These are phyloP conservation scores for Chytriomyces hyalinus DNA, from an alignment of 192 early-diverging fungal genomes.

Conservation along the genomic window DNA sequence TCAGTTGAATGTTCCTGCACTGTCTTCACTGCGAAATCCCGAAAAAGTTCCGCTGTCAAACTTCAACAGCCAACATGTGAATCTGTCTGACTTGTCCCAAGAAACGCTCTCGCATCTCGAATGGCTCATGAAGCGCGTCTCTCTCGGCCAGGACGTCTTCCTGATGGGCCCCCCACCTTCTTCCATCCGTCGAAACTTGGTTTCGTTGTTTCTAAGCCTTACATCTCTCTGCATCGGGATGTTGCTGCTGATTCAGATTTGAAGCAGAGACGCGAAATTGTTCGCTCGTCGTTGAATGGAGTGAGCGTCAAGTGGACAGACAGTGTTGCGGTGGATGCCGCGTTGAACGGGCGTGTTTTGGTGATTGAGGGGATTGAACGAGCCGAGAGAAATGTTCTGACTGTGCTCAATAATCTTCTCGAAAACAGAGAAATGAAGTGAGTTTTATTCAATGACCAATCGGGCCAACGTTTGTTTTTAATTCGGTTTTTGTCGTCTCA, in stretches of 20 bases:
- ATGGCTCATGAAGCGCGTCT: conserved; percentile 84
- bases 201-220: conserved; percentile 75
- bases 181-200: conserved; percentile 61
- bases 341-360: conserved; percentile 48
- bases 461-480: neutral
- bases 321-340: conserved; percentile 59
- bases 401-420: conserved; percentile 80
- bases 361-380: conserved; percentile 61
- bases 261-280: conserved; percentile 79
- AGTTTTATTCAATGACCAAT: neutral
- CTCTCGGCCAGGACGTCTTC: conserved; percentile 79
- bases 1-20: neutral
- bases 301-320: conserved; percentile 52
- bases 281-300: conserved; percentile 52
- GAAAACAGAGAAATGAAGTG: conserved; percentile 82
- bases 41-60: neutral
- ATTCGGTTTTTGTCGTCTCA: conserved; percentile 1
- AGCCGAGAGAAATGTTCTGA: conserved; percentile 81
- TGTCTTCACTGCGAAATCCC: neutral
- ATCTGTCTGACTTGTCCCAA: conserved; percentile 13
- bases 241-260: conserved; percentile 74
- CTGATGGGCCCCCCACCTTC: conserved; percentile 74
- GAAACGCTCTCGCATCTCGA: conserved; percentile 48
- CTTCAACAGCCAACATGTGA: neutral
- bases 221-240: conserved; percentile 75